phyloP scores from a whole-genome alignment of 257 asterid species.

The Solanum pennellii region DNA sequence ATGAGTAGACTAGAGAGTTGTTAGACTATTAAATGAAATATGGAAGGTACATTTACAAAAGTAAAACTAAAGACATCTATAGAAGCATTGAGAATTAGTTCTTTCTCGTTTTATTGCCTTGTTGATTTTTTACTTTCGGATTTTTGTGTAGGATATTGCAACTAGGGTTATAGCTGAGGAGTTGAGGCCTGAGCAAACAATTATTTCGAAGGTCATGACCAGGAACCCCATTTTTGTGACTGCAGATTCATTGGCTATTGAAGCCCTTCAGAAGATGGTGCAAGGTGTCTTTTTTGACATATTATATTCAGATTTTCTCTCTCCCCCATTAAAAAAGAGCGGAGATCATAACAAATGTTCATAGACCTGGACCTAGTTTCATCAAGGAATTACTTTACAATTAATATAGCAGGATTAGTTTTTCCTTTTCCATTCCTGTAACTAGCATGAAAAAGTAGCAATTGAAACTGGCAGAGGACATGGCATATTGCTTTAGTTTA shows the following conservation, averaged over 20 bases:
- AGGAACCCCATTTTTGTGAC: conserved; percentile 87
- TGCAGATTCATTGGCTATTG: conserved; percentile 83
- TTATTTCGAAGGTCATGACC: conserved; percentile 84
- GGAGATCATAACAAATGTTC: neutral
- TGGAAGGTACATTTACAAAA: neutral
- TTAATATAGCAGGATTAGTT: neutral
- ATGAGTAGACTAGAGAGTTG: neutral
- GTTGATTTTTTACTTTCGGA: neutral
- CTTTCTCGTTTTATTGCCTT: neutral
- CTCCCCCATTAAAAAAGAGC: neutral
- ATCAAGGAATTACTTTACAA: neutral
- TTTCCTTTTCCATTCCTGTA: neutral
- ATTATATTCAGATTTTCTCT: neutral
- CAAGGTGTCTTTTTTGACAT: conserved; percentile 48
- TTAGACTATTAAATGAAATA: neutral
- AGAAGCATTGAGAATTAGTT: neutral
- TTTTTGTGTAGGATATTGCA: conserved; percentile 61
- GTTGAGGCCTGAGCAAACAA: conserved; percentile 76
- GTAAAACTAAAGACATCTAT: neutral
- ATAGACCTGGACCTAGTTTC: neutral
- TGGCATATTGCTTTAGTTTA: neutral
- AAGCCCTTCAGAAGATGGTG: conserved; percentile 98
- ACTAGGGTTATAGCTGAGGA: conserved; percentile 95
- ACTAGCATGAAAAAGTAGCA: neutral
- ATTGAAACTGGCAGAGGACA: neutral